Evolutionary conservation across 495 filamentous ascomycete species (phyloP), one percentile per base, ranked within the genome.

Genomic region (Darksidea phi): DNA sequence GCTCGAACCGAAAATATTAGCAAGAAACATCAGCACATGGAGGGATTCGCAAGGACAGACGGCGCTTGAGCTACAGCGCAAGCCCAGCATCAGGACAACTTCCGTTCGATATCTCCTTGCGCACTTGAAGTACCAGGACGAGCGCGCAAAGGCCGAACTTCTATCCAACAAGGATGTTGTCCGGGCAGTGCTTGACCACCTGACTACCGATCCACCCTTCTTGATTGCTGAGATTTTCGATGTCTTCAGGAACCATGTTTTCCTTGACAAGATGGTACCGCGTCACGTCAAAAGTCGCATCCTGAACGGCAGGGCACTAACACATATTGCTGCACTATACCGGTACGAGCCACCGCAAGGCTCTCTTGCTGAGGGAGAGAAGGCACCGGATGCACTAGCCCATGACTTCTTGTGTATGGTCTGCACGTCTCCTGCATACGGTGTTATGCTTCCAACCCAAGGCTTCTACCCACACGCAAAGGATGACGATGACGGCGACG

Each of bases 41-140:
- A 71, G 15, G 66, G 59, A 61, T 75, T 74, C 47, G 15, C 66
- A 71, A 37, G 56, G 25, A 18, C 32, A 63, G 46, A 28, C 45
- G 17, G 20, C 18, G 15, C n/a, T 41, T 34, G 63, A 59, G 41
- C 49, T 12, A 2, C 66, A 77, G 0, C 82, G 85, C 6, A 79
- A 81, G 59, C 85, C 88, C 6, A 88, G 89, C 0, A 76, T 94
- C n/a, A 77, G 91, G 36, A 84, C 86, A 5, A 88, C 87, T 73
- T 87, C 91, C 23, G 76, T 90, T 38, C 80, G 81, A 25, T 92
- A 92, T 74, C 73, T 96, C 6, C 78, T 95, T 32, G 81, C 85
- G 12, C 83, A 86, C 59, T 68, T 97, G 43, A 87, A 80, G 67
- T 86, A 88, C 50, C 82, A 93, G 58, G 79, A 86, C 47, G 75